Base-by-base conservation (phyloP, 768 basidiomycete species). In the Porpolomopsis calyptriformis region DNA sequence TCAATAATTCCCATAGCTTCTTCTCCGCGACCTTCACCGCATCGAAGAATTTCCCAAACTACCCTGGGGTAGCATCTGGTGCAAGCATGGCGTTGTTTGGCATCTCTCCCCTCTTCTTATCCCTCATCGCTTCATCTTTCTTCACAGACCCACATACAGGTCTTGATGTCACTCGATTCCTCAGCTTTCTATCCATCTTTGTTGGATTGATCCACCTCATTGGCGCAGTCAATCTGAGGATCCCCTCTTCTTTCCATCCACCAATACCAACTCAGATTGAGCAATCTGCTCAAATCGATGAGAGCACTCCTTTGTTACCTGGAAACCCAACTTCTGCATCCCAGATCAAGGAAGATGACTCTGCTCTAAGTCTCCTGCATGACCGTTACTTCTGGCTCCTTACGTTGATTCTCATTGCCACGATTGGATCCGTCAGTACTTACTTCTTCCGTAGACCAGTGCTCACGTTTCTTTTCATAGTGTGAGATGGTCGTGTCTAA, bases 401-500 rank as follows among this genome's bases (percentile, higher is more conserved):
- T n/a, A 25, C 31, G 7, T 16, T 40, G 16, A 31, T 45, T 12
- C 25, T 49, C 22, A 18, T 49, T 4, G 10, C 47, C 35, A 53
- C 48, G 6, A 45, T 53, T 7, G 52, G 52, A 34, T 40, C 40
- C 19, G 52, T 53, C 20, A 42, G 52, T n/a, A 35, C 12, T 11
- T 26, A 41, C 43, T 33, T 9, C 12, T 41, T 33, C 43, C 26
- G 26, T 38, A 8, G 18, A 22, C 34, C 24, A 18, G 36, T 46
- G 19, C 27, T 46, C 48, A 41, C 34, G 46, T 45, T 24, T 2
- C 27, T 3, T 48, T 36, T 33, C 14, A 4, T 45, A 85, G 82
- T 76, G 73, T 38, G 85, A 88, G 60, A 88, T 86, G 85, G 70
- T 90, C 18, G 78, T 89, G 16, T 81, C 85, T 16, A 90, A 87